Evolutionary conservation across 2,329 filamentous ascomycete species (phyloP).

Genomic region (Xylariaceae sp.): DNA sequence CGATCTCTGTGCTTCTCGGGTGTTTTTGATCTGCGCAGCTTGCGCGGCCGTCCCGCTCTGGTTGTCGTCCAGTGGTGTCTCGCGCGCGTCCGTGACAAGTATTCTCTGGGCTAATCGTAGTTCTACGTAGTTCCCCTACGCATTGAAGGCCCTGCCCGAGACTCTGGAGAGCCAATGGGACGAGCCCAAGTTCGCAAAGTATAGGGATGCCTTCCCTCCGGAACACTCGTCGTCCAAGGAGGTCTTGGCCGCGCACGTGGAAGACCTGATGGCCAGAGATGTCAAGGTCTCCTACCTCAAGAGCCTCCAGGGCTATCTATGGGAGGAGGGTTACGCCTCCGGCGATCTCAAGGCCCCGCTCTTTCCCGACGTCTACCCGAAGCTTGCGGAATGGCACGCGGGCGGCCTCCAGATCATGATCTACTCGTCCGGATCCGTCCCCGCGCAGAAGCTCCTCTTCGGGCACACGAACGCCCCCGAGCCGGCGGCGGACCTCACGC

Average conservation of each 20-base stretch:
- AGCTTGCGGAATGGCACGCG: constrained; percentile 51
- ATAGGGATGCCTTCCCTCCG: constrained; percentile 63
- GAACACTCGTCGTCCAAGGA: constrained; percentile 51
- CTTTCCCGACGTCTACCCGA: constrained; percentile 65
- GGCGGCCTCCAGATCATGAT: constrained; percentile 58
- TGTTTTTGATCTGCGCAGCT: too few relatives aligned
- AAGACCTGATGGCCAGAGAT: constrained; percentile 63
- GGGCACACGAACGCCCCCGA: constrained; percentile 52
- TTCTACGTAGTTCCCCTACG: constrained; percentile 74
- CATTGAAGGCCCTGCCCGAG: constrained; percentile 56
- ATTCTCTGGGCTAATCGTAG: too few relatives aligned
- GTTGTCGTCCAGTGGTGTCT: too few relatives aligned
- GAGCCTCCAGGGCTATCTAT: constrained; percentile 71
- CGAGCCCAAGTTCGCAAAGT: constrained; percentile 53
- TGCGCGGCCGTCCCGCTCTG: too few relatives aligned
- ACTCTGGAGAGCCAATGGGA: constrained; percentile 63
- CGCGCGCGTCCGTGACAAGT: too few relatives aligned
- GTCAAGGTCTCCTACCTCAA: constrained; percentile 73
- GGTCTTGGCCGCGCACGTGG: constrained; percentile 58
- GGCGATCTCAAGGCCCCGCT: constrained; percentile 65
- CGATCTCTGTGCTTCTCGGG: too few relatives aligned
- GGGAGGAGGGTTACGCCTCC: constrained; percentile 64
- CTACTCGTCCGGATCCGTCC: constrained; percentile 74
- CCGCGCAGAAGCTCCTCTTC: constrained; percentile 75
- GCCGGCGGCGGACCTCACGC: constrained; percentile 53